These are phyloP conservation scores for Ascochyta clinopodiicola DNA, from an alignment of 2,329 filamentous ascomycete species.

Conservation along the genomic window DNA sequence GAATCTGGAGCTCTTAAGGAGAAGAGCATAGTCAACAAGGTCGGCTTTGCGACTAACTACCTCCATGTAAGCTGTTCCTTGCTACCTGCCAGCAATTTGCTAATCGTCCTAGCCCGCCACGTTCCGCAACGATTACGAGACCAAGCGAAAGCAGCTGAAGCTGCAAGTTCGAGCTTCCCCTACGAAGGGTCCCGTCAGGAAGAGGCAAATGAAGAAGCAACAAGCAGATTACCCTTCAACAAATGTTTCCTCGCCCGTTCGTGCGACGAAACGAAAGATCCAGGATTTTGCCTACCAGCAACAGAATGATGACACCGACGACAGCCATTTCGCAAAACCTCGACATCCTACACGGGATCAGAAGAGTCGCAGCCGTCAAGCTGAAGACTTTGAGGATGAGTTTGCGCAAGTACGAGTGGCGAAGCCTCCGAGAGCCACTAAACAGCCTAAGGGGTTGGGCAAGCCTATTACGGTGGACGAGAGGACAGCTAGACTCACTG, in stretches of 20 bases:
- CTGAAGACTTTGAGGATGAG: constrained; percentile 46
- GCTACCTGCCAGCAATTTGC: neutral
- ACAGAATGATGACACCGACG: constrained; percentile 35
- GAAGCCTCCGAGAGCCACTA: constrained; percentile 43
- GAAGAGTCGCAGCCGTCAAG: constrained; percentile 44
- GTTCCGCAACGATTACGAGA: constrained; percentile 55
- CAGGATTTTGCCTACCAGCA: constrained; percentile 35
- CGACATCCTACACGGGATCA: constrained; percentile 25
- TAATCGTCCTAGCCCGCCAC: constrained; percentile 48
- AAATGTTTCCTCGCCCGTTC: constrained; percentile 70
- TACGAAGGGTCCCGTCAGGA: constrained; percentile 38
- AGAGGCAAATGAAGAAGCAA: constrained; percentile 35
- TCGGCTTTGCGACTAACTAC: constrained; percentile 77
- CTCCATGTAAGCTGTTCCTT: constrained; percentile 60
- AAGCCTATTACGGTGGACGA: constrained; percentile 66
- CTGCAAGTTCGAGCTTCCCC: constrained; percentile 62
- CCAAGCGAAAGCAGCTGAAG: constrained; percentile 48
- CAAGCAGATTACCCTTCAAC: constrained; percentile 66
- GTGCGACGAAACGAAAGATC: constrained; percentile 51
- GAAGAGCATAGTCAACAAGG: constrained; percentile 68
- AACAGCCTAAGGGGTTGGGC: constrained; percentile 54
- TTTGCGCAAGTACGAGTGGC: constrained; percentile 53
- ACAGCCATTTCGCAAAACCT: constrained; percentile 34
- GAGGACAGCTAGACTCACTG: constrained; percentile 61
- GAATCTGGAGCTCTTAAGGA: constrained; percentile 77